These are phyloP conservation scores for Septoria linicola DNA, from an alignment of 2,329 filamentous ascomycete genomes.

Conservation along the genomic window DNA sequence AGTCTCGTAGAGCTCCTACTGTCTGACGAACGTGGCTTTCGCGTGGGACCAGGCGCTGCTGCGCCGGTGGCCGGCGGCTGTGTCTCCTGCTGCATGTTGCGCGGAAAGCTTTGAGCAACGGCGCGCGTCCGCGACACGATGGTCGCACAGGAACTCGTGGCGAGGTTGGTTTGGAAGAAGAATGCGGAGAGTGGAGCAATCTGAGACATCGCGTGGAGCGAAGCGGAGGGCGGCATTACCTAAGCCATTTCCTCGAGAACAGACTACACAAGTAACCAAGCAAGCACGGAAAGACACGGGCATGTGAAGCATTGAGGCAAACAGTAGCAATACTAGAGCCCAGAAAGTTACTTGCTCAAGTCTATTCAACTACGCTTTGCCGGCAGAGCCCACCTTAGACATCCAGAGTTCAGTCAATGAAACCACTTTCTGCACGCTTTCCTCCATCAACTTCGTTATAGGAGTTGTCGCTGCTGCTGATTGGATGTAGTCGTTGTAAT, in stretches of 20 bases:
- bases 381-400: constrained; percentile 25
- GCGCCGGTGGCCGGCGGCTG: no score
- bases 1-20: no score
- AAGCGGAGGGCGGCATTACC: no score
- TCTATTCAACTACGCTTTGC: constrained; percentile 20
- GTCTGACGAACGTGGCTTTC: no score
- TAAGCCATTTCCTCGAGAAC: no score
- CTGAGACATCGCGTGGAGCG: no score
- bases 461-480: constrained; percentile 23
- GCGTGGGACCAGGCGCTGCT: no score
- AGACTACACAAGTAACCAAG: no score
- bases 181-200: neutral
- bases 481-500: constrained; percentile 37
- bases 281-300: no score
- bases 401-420: constrained; percentile 27
- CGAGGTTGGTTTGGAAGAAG: constrained; percentile 3
- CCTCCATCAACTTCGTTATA: constrained; percentile 29
- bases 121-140: constrained; percentile 5
- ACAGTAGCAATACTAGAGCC: neutral
- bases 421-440: constrained; percentile 26
- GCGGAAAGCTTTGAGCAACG: no score
- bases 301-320: no score
- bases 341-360: neutral
- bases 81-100: no score
- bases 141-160: constrained; percentile 8